Base-by-base conservation (phyloP, 768 basidiomycete species). In the Leccinum subgranulosum region DNA sequence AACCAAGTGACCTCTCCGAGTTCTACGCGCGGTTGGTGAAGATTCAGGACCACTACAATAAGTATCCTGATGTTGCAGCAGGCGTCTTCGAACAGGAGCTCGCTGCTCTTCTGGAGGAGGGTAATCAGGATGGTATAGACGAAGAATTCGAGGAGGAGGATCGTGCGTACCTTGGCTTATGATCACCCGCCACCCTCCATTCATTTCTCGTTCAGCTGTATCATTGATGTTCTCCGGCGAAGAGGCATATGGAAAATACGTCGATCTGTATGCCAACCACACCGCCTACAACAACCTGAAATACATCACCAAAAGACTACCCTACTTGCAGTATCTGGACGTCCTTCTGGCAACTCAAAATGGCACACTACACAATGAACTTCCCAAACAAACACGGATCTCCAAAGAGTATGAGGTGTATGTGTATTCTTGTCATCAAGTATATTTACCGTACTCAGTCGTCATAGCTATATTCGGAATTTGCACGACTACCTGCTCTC, bases 21-120 rank as follows among this genome's bases (percentile, higher is more conserved):
- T 99, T 99, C 78, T 98, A 99, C 77, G 79, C 87, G 73, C 88
- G 97, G 78, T 87, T 98, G 80, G 87, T 85, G 70, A 94, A 91
- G 83, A 86, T 98, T 75, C 92, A 95, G 77, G 94, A 95, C 71
- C 93, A 96, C 83, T 87, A 98, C 81, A 83, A 82, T 76, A 92
- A 92, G 80, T 94, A 98, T 81, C 94, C 94, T 77, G 90, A 95
- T 77, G 79, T 89, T 75, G 81, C 83, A 68, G 79, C 86, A 80
- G 87, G 84, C 68, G 81, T 87, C 59, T 88, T 96, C 74, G 87
- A 92, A 73, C 79, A 85, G 61, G 94, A 96, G 75, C 81, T 97
- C 63, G 85, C 87, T 49, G 81, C 84, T 68, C 82, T 92, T 65
- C 78, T 93, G 61, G 90, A 94, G 63, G 90, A 93, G 56, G 81